phyloP scores from a whole-genome alignment of 2,329 filamentous ascomycete genomes.

The Botrytis deweyae region DNA sequence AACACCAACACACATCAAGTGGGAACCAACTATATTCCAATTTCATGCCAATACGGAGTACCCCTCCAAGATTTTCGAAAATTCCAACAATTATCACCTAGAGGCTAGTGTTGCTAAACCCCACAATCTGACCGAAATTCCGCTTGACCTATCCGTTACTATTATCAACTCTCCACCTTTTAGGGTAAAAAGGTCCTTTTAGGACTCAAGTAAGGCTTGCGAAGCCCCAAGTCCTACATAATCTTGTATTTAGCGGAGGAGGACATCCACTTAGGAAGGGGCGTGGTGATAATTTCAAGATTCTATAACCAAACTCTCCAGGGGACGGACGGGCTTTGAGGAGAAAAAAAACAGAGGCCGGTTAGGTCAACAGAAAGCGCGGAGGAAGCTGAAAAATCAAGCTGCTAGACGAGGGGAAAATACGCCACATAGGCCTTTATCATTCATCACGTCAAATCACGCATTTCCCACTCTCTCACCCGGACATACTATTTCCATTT shows the following conservation, averaged over 20 bases:
- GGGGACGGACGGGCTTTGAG: neutral
- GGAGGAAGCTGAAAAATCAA: neutral
- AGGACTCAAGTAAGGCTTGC: neutral
- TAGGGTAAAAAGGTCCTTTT: neutral
- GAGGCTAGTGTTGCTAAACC: neutral
- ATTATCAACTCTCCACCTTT: neutral
- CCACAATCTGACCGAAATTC: constrained; percentile 18
- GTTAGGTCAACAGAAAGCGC: neutral
- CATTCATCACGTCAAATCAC: constrained; percentile 3
- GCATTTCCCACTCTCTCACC: neutral
- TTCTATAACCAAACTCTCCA: neutral
- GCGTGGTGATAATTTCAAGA: neutral
- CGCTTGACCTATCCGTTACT: constrained; percentile 3
- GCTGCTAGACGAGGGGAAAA: neutral
- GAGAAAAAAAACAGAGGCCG: neutral
- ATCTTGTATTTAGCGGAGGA: constrained; percentile 6
- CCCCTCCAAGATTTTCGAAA: constrained; percentile 12
- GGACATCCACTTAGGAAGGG: neutral
- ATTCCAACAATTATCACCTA: constrained; percentile 3
- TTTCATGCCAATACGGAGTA: neutral
- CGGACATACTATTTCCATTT: neutral
- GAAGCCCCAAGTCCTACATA: neutral
- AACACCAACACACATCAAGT: neutral
- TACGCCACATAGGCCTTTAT: neutral
- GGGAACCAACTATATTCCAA: neutral